phyloP scores from a whole-genome alignment of 2,329 filamentous ascomycete species.

The Tothia fuscella region DNA sequence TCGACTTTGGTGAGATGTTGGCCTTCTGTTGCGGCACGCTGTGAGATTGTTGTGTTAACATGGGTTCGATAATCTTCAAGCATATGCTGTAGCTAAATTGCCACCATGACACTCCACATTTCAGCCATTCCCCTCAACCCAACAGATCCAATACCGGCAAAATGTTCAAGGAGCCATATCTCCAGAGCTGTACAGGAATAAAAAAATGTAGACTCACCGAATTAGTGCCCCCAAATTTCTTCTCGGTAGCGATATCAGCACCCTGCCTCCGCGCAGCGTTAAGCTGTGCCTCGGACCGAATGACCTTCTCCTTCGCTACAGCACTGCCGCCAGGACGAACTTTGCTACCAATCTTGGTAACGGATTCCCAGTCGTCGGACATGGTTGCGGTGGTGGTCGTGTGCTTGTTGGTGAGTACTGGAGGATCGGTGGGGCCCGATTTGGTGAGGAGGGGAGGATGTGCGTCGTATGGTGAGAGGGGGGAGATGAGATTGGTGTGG shows the following conservation, averaged over 20 bases:
- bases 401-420: slow-evolving; percentile 1
- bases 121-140: no score
- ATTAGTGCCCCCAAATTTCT: slow-evolving; percentile 76
- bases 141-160: no score
- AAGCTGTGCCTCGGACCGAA: slow-evolving; percentile 70
- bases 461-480: no score
- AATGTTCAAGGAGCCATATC: no score
- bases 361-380: slow-evolving; percentile 76
- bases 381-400: slow-evolving; percentile 28
- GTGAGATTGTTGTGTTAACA: background rate
- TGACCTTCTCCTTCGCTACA: slow-evolving; percentile 68
- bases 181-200: no score
- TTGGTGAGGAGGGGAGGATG: no score
- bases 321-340: slow-evolving; percentile 49
- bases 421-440: no score
- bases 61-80: background rate
- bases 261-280: slow-evolving; percentile 84
- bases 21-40: slow-evolving; percentile 54
- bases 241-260: slow-evolving; percentile 70
- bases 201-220: slow-evolving; percentile 36
- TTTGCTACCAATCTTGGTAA: slow-evolving; percentile 91
- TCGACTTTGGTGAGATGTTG: slow-evolving; percentile 97
- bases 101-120: no score
- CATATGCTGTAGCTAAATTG: background rate
- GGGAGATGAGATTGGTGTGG: no score